Evolutionary conservation across 164 flowering plant species (phyloP), one percentile per base, ranked within the genome.

Genomic region (Sedum album): DNA sequence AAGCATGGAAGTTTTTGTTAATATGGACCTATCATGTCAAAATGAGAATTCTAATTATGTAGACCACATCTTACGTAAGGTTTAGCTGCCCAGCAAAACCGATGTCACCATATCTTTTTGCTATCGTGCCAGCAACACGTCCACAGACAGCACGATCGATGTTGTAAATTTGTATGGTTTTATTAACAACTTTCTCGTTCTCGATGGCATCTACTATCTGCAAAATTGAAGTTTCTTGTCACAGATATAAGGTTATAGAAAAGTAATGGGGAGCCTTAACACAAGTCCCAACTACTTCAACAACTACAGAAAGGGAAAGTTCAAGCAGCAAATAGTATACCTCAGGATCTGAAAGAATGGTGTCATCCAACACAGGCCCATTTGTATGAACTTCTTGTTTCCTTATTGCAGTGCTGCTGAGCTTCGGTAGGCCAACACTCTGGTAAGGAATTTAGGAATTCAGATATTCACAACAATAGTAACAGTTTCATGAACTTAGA

Each of bases 1-100:
- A 80, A 15, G 31, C n/a, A 68, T 20, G 31, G 66, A 38, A 44
- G 46, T 69, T 31, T 57, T 53, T 41, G 21, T 26, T 42, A 33
- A 36, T 14, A 35, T n/a, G 33, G 35, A 21, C 46, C 17, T 66
- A 10, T n/a, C n/a, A 51, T 21, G n/a, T 11, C 33, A 28, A 57
- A 57, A 57, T 57, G 13, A 13, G 28, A 57, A 7, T 14, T 57
- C 33, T 30, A 26, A 20, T 57, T 65, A 18, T 33, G 38, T n/a
- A 65, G 46, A 65, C 23, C 46, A 55, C 36, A 71, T 73, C 86
- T 81, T 84, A 94, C 97, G 86, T 92, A 72, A 95, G 81, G 76
- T 92, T 90, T 31, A 95, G 80, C 76, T 92, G 97, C 68, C 99
- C 99, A 68, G 97, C 94, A 82, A 95, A 95, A 60, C 99, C 97